Evolutionary conservation across 1,139 yeast species (phyloP).

Genomic region (Pichia terricola): DNA sequence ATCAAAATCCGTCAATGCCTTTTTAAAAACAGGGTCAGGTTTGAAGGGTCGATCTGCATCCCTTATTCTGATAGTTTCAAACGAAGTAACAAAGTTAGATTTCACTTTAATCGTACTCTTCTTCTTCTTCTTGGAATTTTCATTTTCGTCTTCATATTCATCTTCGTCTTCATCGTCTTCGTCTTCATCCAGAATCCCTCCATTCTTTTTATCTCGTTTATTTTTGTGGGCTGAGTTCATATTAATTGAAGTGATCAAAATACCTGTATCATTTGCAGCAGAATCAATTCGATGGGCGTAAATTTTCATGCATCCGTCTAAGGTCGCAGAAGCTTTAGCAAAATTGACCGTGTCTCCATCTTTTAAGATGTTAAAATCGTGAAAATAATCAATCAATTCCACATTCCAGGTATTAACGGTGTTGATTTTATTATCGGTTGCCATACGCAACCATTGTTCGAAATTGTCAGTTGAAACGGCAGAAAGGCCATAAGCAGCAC

Average conservation of each 20-base stretch:
- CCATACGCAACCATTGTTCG: slow-evolving; percentile 88
- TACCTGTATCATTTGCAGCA: slow-evolving; percentile 85
- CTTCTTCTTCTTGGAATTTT: slow-evolving; percentile 19
- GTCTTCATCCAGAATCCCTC: slow-evolving; percentile 10
- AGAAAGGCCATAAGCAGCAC: neutral
- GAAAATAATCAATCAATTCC: slow-evolving; percentile 59
- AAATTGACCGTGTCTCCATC: slow-evolving; percentile 61
- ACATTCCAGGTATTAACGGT: slow-evolving; percentile 39
- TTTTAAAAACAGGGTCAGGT: slow-evolving; percentile 49
- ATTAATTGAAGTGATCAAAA: slow-evolving; percentile 61
- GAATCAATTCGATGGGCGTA: slow-evolving; percentile 84
- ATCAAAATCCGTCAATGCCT: slow-evolving; percentile 48
- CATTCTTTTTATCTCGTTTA: slow-evolving; percentile 15
- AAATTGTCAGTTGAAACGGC: slow-evolving; percentile 44
- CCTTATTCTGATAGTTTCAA: slow-evolving; percentile 36
- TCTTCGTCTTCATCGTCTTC: slow-evolving; percentile 14
- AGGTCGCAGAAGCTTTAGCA: slow-evolving; percentile 68
- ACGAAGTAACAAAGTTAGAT: slow-evolving; percentile 32
- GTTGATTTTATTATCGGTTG: slow-evolving; percentile 62
- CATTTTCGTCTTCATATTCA: slow-evolving; percentile 7
- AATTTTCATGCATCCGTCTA: slow-evolving; percentile 81
- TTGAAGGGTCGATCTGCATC: slow-evolving; percentile 45
- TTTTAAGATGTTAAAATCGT: slow-evolving; percentile 51
- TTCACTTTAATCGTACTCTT: slow-evolving; percentile 11
- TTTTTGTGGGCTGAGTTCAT: slow-evolving; percentile 10